Conservation (phyloP, 495 filamentous ascomycete species). For the Penicillium cinerascens region DNA sequence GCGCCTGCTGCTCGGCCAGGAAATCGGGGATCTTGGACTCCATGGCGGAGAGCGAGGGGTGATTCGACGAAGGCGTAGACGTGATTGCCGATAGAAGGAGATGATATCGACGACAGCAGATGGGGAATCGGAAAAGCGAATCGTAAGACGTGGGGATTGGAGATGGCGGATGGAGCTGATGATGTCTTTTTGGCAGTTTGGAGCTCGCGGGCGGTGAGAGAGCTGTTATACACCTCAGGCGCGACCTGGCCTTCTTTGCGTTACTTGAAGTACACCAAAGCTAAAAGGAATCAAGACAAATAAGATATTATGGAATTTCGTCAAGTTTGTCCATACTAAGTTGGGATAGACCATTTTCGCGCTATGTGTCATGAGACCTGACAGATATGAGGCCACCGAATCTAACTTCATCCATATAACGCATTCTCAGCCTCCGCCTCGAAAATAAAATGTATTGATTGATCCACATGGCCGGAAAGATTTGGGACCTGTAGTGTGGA, state of each 20-base stretch:
- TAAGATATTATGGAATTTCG: too few relatives aligned
- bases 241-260: neutral
- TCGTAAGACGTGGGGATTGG: conserved; percentile 10
- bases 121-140: conserved; percentile 1
- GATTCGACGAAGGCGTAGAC: neutral
- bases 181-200: conserved; percentile 18
- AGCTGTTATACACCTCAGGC: neutral
- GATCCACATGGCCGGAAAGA: neutral
- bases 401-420: neutral
- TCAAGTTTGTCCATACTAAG: too few relatives aligned
- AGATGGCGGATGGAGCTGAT: conserved; percentile 12
- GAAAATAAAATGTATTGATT: neutral
- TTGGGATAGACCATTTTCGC: too few relatives aligned
- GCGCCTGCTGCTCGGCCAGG: conserved; percentile 79
- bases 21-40: conserved; percentile 86
- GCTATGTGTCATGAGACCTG: neutral
- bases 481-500: neutral
- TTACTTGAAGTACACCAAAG: neutral
- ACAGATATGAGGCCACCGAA: neutral
- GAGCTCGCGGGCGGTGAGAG: conserved; percentile 20
- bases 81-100: conserved; percentile 3
- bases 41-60: conserved; percentile 47
- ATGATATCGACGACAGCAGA: conserved; percentile 2
- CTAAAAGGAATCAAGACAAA: too few relatives aligned
- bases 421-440: neutral